A percentile compares a stretch with the other conserved stretches of the same genome.
phyloP scores from a whole-genome alignment of 371 early-diverging fungal genomes.

The Coelomomyces lativittatus region DNA sequence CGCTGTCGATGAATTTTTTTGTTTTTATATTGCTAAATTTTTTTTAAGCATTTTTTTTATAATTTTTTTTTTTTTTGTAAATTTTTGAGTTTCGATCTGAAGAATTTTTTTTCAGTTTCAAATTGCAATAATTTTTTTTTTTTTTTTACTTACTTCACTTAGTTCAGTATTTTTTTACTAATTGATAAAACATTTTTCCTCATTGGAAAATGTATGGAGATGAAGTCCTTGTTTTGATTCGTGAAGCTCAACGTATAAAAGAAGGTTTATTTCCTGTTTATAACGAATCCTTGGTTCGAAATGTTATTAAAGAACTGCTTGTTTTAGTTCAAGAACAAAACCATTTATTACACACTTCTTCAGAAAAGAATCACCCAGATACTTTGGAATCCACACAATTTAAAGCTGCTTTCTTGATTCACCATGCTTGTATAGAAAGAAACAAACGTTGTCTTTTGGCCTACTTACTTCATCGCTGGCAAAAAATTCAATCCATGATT shows the following conservation, averaged over 20 bases:
- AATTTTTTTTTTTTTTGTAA: no score
- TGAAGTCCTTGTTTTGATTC: slow-evolving; percentile 55
- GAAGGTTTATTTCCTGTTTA: slow-evolving; percentile 51
- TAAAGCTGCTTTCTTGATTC: slow-evolving; percentile 10
- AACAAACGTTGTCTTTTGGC: slow-evolving; percentile 77
- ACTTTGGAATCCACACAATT: neutral
- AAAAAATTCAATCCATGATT: slow-evolving; percentile 47
- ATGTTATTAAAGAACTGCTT: slow-evolving; percentile 25
- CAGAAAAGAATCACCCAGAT: slow-evolving; percentile 9
- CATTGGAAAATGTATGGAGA: slow-evolving; percentile 58
- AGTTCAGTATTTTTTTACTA: no score
- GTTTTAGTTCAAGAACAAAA: slow-evolving; percentile 4
- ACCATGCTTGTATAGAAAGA: slow-evolving; percentile 38
- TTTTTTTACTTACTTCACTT: no score
- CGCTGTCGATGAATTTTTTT: no score
- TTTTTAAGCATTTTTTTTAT: no score
- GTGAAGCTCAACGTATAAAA: slow-evolving; percentile 58
- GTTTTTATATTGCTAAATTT: no score
- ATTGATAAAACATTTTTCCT: no score
- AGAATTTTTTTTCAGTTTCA: no score
- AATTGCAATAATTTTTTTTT: no score
- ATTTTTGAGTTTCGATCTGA: no score
- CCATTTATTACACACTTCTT: slow-evolving; percentile 7
- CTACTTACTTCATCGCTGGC: slow-evolving; percentile 57
- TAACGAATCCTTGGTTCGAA: slow-evolving; percentile 63